These are phyloP conservation scores for Delonix regia DNA, from an alignment of 306 rosid species.

Conservation along the genomic window DNA sequence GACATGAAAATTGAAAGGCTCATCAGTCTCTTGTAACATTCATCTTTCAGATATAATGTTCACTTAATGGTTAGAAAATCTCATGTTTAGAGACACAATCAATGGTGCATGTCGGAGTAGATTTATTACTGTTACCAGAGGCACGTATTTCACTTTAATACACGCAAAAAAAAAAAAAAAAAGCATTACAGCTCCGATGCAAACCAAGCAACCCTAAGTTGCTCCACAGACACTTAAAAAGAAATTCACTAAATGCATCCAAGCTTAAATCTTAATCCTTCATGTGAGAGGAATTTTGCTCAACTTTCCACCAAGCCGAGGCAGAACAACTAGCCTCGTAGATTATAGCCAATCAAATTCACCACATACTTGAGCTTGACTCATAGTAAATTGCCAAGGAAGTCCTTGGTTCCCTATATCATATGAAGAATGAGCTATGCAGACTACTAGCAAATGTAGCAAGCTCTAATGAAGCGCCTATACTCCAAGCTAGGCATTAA, in stretches of 20 bases:
- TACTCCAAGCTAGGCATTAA: background rate
- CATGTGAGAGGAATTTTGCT: background rate
- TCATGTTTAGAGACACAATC: background rate
- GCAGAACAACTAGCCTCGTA: background rate
- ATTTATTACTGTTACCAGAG: background rate
- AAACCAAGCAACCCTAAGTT: background rate
- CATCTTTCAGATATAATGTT: background rate
- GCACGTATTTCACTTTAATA: background rate
- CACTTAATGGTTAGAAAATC: background rate
- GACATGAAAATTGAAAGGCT: background rate
- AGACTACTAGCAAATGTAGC: background rate
- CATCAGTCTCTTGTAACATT: background rate
- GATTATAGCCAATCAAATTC: conserved; percentile 17
- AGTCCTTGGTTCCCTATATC: background rate
- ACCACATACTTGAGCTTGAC: conserved; percentile 2
- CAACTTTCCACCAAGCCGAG: conserved; percentile 13
- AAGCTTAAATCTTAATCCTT: background rate
- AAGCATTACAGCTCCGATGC: background rate
- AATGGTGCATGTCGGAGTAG: background rate
- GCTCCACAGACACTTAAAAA: background rate
- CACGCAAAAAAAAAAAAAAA: background rate
- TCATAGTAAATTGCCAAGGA: background rate
- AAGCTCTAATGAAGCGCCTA: background rate
- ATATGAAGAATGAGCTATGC: background rate
- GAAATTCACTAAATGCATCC: background rate